These are phyloP conservation scores for Pyrus betulifolia DNA, from an alignment of 306 rosid genomes.

Conservation along the genomic window DNA sequence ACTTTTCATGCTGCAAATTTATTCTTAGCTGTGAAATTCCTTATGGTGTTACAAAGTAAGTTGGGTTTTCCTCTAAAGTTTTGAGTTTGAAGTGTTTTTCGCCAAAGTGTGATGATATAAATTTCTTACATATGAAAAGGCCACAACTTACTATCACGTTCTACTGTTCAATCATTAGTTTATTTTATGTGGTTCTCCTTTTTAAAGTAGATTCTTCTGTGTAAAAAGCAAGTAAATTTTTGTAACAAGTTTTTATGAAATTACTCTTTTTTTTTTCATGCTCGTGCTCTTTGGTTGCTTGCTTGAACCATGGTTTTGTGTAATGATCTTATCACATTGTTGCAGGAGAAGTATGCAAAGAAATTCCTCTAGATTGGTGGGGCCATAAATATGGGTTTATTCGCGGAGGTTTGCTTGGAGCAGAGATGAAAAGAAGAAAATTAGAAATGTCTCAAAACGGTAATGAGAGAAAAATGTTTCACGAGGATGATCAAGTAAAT, in stretches of 20 bases:
- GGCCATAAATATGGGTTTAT: conserved; percentile 70
- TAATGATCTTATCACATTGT: conserved; percentile 13
- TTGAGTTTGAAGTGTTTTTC: not conserved
- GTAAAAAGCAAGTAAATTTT: not conserved
- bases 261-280: not conserved
- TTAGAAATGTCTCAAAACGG: conserved; percentile 23
- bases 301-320: not conserved
- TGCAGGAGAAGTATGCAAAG: conserved; percentile 38
- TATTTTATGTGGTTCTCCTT: not conserved
- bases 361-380: conserved; percentile 77
- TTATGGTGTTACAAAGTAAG: not conserved
- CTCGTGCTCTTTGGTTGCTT: not conserved
- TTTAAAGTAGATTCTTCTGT: not conserved
- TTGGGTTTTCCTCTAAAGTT: not conserved
- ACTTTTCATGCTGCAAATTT: not conserved
- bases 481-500: conserved; percentile 89
- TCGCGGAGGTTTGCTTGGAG: conserved; percentile 89
- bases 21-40: not conserved
- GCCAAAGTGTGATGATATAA: not conserved
- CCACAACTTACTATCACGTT: not conserved
- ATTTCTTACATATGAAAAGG: not conserved
- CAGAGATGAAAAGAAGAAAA: conserved; percentile 48
- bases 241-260: not conserved
- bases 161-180: not conserved
- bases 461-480: conserved; percentile 59